Evolutionary conservation across 495 filamentous ascomycete species (phyloP), one percentile per base, ranked within the genome.

Genomic region (Penicillium macrosclerotiorum): DNA sequence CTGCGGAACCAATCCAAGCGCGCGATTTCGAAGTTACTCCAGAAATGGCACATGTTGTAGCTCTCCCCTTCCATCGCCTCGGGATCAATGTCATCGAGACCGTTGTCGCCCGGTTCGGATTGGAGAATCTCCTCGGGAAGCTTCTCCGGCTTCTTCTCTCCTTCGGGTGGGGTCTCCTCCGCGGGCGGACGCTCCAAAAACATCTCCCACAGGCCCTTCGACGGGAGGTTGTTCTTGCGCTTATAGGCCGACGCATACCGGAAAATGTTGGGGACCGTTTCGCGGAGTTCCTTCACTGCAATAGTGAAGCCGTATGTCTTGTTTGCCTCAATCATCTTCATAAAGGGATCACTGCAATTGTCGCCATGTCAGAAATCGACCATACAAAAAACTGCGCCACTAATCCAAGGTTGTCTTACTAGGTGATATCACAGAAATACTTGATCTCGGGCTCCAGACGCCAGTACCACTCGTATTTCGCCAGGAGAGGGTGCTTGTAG

Each of bases 11-110:
- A 99, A 73, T 88, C 85, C 41, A 99, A 76, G 42, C 84, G 82
- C 14, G 93, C 93, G 69, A 99, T 99, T 70, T 99, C 93, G 47
- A 99, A 99, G 64, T 99, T 99, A 75, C 89, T 95, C 93, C 93
- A 99, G 77, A 97, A 99, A 76, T 99, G 93, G 69, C 93, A 99
- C 93, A 99, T 99, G 74, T 99, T 99, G 74, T 99, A 99, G 52
- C 79, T 86, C 60, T 99, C 93, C 47, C 89, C 88, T 61, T 96
- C 94, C 93, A 99, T 99, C 13, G 85, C 83, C 60, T 97, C 94
- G 0, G 83, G 80, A 62, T 97, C 89, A 33, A 96, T 83, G 35
- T 95, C 88, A 26, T 86, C 83, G 12, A 89, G 63, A 20, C 77
- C 78, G 44, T 81, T 82, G 40, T 81, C 78, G 33, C 83, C 84